Evolutionary conservation across 345 rosid species (phyloP), one percentile per base, ranked within the genome.

Genomic region (Camelina laxa): DNA sequence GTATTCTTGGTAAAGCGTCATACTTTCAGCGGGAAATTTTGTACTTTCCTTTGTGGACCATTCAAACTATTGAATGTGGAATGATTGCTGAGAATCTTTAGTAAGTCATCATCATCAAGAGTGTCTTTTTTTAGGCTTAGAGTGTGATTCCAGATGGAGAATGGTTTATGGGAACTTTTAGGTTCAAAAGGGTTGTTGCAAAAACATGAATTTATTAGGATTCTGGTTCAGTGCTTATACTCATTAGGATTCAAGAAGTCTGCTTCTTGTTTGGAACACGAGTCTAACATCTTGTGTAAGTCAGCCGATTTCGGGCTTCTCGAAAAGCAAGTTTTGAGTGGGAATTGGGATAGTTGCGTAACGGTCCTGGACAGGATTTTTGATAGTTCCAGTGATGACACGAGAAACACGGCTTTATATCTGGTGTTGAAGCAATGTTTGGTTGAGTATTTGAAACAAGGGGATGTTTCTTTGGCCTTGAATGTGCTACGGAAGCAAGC

Each of bases 301-400:
- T 83, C 90, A 3, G 30, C 51, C 17, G 85, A 85, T 42, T 76
- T 82, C 63, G 84, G 82, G 58, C 42, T 77, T 84, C 81, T 91
- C 65, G 96, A 90, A 76, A 80, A 76, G 21, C 87, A 85, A 78
- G 82, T 87, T 69, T 80, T 84, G 48, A 70, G 70, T 49, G 97
- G 96, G 9, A 73, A 85, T 50, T 94, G 96, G 96, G 88, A 88
- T 69, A 79, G 75, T 57, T 94, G 87, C 76, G 35, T 91, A 22
- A 73, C 74, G 35, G 80, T 82, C 0, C 62, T 94, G 5, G 84
- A 74, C 71, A 69, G 76, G 19, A 68, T 84, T 15, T 72, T 64
- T 33, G 90, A 78, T 61, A 47, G 65, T 12, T 51, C 79, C 60
- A 75, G 17, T 51, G 90, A 84, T 19, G 95, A 90, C 10, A 69